phyloP scores from a whole-genome alignment of 176 grass and related monocot species.

The Aegilops umbellulata region DNA sequence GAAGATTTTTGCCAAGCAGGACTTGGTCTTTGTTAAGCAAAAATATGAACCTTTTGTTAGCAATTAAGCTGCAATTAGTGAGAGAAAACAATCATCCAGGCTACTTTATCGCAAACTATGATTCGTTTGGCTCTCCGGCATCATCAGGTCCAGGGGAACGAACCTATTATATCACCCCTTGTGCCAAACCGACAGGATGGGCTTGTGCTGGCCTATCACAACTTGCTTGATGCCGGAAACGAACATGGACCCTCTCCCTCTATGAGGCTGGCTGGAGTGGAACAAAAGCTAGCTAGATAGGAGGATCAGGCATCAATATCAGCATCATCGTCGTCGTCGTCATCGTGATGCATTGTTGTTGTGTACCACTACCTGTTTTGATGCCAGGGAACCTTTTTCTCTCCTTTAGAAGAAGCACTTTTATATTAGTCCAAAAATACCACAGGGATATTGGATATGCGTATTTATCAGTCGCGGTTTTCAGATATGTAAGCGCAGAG shows the following conservation, averaged over 20 bases:
- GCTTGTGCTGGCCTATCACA: neutral
- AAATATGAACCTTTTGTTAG: neutral
- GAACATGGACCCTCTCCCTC: neutral
- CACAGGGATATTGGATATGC: too few relatives aligned
- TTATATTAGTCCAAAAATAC: too few relatives aligned
- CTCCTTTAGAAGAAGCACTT: too few relatives aligned
- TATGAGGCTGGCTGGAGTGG: neutral
- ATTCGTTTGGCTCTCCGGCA: too few relatives aligned
- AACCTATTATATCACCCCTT: neutral
- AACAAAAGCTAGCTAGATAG: neutral
- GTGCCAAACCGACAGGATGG: neutral
- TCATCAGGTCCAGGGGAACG: too few relatives aligned
- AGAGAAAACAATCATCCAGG: too few relatives aligned
- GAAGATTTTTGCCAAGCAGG: slow-evolving; percentile 34
- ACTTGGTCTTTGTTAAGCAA: neutral
- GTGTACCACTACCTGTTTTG: neutral
- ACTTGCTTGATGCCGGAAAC: neutral
- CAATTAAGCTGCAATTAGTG: too few relatives aligned
- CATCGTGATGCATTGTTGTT: neutral
- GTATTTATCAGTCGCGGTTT: too few relatives aligned
- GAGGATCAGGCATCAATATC: neutral
- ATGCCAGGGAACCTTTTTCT: neutral
- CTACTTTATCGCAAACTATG: too few relatives aligned
- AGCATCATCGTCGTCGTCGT: neutral
- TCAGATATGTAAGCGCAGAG: too few relatives aligned